Percentiles rank a stretch among this genome's conserved stretches.
Evolutionary conservation across 768 basidiomycete species (phyloP).

Genomic region (Russula earlei): DNA sequence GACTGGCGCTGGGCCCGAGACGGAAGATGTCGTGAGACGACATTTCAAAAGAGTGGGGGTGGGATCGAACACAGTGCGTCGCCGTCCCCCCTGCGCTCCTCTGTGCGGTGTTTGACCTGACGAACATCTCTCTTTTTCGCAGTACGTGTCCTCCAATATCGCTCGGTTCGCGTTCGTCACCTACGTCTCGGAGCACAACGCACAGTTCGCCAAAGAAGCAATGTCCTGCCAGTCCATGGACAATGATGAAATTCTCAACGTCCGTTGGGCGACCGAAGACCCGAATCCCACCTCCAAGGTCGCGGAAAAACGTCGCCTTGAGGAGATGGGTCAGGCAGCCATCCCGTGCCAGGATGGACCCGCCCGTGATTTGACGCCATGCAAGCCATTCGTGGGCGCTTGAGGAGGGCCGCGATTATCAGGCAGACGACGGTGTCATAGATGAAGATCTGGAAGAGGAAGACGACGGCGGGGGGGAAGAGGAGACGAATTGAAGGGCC

Average conservation of each 20-base stretch:
- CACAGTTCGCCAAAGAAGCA: constrained; percentile 97
- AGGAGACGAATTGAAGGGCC: constrained; percentile 28
- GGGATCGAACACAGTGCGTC: constrained; percentile 81
- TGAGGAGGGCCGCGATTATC: constrained; percentile 58
- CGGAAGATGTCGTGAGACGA: constrained; percentile 79
- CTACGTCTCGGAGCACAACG: constrained; percentile 75
- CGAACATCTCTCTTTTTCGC: not conserved
- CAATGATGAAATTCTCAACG: constrained; percentile 95
- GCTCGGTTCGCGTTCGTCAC: constrained; percentile 97
- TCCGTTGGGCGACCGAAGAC: constrained; percentile 98
- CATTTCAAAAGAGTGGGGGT: constrained; percentile 98
- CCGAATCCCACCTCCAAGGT: constrained; percentile 90
- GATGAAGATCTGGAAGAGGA: constrained; percentile 32
- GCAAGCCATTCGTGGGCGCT: constrained; percentile 73
- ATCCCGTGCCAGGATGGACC: constrained; percentile 81
- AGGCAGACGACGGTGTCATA: constrained; percentile 1
- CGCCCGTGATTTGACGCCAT: constrained; percentile 87
- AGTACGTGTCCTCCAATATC: constrained; percentile 89
- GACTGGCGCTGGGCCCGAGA: constrained; percentile 82
- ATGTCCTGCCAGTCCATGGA: constrained; percentile 99
- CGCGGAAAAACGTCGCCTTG: constrained; percentile 73
- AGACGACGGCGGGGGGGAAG: constrained; percentile 28
- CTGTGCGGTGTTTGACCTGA: not conserved
- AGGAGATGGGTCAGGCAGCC: constrained; percentile 77
- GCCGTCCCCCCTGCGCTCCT: not conserved